These are phyloP conservation scores for Jasminum sambac DNA, from an alignment of 257 asterid species.

Conservation along the genomic window DNA sequence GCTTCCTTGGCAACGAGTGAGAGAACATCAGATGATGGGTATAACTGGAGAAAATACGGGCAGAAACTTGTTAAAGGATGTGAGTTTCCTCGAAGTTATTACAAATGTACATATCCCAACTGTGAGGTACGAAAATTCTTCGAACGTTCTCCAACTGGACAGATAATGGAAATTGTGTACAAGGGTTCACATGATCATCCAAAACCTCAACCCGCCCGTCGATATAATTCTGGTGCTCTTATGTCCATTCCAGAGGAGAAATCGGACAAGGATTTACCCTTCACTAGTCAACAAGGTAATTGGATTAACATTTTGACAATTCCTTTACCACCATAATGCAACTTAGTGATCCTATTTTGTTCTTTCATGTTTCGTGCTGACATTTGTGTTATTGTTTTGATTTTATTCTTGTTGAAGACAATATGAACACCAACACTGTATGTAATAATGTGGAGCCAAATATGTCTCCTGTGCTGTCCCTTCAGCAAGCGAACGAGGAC, in stretches of 20 bases:
- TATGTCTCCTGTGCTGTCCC: slow-evolving; percentile 62
- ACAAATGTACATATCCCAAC: slow-evolving; percentile 91
- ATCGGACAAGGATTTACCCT: slow-evolving; percentile 48
- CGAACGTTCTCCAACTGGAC: slow-evolving; percentile 93
- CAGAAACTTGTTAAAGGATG: slow-evolving; percentile 98
- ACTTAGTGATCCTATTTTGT: slow-evolving; percentile 11
- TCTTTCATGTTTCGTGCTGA: slow-evolving; percentile 16
- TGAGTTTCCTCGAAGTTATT: slow-evolving; percentile 95
- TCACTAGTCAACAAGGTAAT: slow-evolving; percentile 73
- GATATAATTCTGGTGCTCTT: slow-evolving; percentile 75
- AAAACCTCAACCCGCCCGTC: slow-evolving; percentile 83
- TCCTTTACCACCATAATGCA: slow-evolving; percentile 6
- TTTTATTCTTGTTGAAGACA: slow-evolving; percentile 51
- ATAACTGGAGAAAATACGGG: slow-evolving; percentile 98
- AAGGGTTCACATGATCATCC: slow-evolving; percentile 98
- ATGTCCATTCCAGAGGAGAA: slow-evolving; percentile 74
- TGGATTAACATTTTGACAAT: slow-evolving; percentile 20
- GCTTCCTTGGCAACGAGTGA: slow-evolving; percentile 54
- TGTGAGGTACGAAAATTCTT: slow-evolving; percentile 95
- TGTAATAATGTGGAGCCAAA: slow-evolving; percentile 47
- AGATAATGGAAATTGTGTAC: slow-evolving; percentile 83
- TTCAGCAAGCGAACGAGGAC: slow-evolving; percentile 66
- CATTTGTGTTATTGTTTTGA: slow-evolving; percentile 11
- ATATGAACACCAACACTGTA: slow-evolving; percentile 40
- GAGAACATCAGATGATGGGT: slow-evolving; percentile 87